Evolutionary conservation across 139 green algal species (phyloP), one percentile per base, ranked within the genome.

Genomic region (Gonium pectorale): DNA sequence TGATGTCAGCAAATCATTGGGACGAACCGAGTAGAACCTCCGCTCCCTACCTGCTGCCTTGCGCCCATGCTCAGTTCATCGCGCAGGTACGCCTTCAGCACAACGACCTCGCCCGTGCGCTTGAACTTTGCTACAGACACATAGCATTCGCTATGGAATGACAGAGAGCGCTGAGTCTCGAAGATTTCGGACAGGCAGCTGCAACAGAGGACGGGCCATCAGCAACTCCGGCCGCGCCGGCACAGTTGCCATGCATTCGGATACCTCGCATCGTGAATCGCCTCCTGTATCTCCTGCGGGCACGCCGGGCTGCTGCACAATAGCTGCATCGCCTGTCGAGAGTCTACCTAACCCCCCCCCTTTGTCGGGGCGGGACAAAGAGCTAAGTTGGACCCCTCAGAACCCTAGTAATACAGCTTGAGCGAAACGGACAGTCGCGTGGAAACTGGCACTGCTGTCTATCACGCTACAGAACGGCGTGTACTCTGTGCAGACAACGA

Each of bases 171-270:
- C 15, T 46, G 26, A 15, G 79, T 85, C 27, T 86, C 79, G 35
- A 89, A 83, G 0, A 56, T 49, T 24, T 89, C 86, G n/a, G 31
- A 75, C 3, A 89, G 33, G 40, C 67, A 75, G 38, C 86, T 89
- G 86, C 73, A 41, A 19, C 5, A 15, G 46, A 54, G 46, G 11
- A 24, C 13, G 46, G 15, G 46, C 13, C 46, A 54, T 54, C 46
- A 15, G 13, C 46, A 54, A 15, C 46, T 54, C 13, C 13, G 15
- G 46, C 13, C 15, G 13, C 46, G 46, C 46, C 46, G 46, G n/a
- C n/a, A n/a, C n/a, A n/a, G n/a, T 44, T n/a, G 33, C 13, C 49
- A 56, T 26, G 17, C 13, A 56, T 17, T 17, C 1, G 22, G 54
- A 19, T 17, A 82, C 75, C 75, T 82, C n/a, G 75, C 75, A 31